Percentiles rank a stretch among this genome's conserved stretches.
Conservation (phyloP, 371 early-diverging fungal genomes). For the Mortierella sp. region DNA sequence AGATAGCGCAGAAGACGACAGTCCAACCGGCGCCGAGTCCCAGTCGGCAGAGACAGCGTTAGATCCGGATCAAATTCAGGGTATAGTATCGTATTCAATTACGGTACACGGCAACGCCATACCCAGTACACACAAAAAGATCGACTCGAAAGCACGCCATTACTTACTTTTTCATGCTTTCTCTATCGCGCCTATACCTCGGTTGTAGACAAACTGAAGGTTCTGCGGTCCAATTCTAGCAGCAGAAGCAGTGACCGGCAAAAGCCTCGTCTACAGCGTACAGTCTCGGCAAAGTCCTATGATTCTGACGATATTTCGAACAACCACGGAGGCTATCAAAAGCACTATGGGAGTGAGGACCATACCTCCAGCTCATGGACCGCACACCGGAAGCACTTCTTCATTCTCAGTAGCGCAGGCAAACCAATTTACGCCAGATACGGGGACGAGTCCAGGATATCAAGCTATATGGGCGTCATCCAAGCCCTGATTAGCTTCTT, state of each 20-base stretch:
- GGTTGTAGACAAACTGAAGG: constrained; percentile 43
- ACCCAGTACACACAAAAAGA: too few species aligned
- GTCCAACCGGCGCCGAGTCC: constrained; percentile 13
- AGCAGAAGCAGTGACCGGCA: constrained; percentile 10
- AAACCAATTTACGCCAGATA: constrained; percentile 89
- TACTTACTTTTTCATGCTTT: too few species aligned
- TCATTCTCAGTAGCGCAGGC: constrained; percentile 88
- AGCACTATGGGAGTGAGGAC: constrained; percentile 49
- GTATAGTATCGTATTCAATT: too few species aligned
- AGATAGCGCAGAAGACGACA: constrained; percentile 27
- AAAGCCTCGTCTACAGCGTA: constrained; percentile 21
- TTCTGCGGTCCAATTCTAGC: constrained; percentile 22
- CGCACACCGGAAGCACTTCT: constrained; percentile 80
- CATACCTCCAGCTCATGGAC: constrained; percentile 62
- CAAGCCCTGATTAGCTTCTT: constrained; percentile 93
- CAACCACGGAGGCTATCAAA: constrained; percentile 51
- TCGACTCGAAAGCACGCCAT: too few species aligned
- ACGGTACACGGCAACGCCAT: too few species aligned
- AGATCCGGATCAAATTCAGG: constrained; percentile 33
- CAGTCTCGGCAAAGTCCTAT: constrained; percentile 28
- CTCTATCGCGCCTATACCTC: too few species aligned
- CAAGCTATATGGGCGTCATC: constrained; percentile 90
- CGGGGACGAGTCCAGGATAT: constrained; percentile 91
- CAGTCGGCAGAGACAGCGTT: constrained; percentile 17
- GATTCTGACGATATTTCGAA: constrained; percentile 53